These are phyloP conservation scores for Lodderomyces theae DNA, from an alignment of 1,139 yeast species.

Conservation along the genomic window DNA sequence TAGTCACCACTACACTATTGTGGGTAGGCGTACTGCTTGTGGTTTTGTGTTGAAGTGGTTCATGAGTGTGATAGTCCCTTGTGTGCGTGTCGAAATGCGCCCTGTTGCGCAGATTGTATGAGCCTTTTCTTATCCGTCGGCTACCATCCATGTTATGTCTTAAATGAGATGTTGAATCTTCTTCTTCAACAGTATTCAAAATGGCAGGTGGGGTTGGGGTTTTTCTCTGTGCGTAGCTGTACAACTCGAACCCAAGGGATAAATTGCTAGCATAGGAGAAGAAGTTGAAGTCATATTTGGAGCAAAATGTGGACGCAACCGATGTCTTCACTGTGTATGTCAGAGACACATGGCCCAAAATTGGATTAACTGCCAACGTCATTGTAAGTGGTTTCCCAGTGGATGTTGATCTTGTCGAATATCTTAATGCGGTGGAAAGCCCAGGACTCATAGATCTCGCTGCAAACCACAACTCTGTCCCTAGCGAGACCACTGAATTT, in stretches of 20 bases:
- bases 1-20: constrained; percentile 38
- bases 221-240: constrained; percentile 41
- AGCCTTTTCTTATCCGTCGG: background rate
- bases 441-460: constrained; percentile 82
- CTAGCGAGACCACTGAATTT: constrained; percentile 60
- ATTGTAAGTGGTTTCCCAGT: constrained; percentile 88
- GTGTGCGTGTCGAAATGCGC: background rate
- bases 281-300: constrained; percentile 84
- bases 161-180: background rate
- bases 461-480: constrained; percentile 90
- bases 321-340: constrained; percentile 86
- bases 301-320: constrained; percentile 72
- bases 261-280: constrained; percentile 89
- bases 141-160: background rate
- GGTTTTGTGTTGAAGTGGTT: constrained; percentile 1
- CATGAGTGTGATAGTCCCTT: background rate
- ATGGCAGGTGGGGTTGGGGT: background rate
- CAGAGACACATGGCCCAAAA: constrained; percentile 85
- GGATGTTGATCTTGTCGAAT: constrained; percentile 80
- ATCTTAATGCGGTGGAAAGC: constrained; percentile 77
- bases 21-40: background rate
- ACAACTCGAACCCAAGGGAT: constrained; percentile 82
- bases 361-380: constrained; percentile 85
- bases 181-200: background rate
- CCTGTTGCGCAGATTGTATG: background rate